Evolutionary conservation across 371 early-diverging fungal species (phyloP).

Genomic region (Rhizopus delemar): DNA sequence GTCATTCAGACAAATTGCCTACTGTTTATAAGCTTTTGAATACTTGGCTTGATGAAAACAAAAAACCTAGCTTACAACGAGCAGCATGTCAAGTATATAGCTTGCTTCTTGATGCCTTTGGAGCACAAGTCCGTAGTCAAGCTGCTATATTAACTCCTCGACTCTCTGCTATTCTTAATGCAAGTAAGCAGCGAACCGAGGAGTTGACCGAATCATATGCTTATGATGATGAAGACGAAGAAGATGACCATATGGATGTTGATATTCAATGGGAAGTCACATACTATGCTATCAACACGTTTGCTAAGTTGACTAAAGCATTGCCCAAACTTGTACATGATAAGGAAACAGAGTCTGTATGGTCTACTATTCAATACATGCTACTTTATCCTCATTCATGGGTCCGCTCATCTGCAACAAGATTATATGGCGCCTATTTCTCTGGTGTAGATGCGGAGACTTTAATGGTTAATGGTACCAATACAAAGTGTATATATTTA

Average conservation of each 20-base stretch:
- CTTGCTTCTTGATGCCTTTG: constrained; percentile 74
- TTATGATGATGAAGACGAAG: constrained; percentile 40
- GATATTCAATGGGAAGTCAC: constrained; percentile 79
- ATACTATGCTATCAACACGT: constrained; percentile 80
- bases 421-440: constrained; percentile 80
- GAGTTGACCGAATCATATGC: constrained; percentile 32
- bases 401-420: constrained; percentile 74
- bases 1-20: constrained; percentile 54
- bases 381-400: constrained; percentile 87
- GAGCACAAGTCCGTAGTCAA: constrained; percentile 58
- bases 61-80: constrained; percentile 63
- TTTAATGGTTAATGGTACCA: constrained; percentile 34
- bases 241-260: constrained; percentile 53
- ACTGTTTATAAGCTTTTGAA: constrained; percentile 64
- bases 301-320: constrained; percentile 63
- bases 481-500: constrained; percentile 38
- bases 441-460: constrained; percentile 62
- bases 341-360: constrained; percentile 44
- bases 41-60: constrained; percentile 70
- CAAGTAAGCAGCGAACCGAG: constrained; percentile 50
- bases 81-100: constrained; percentile 87
- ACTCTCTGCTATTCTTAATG: constrained; percentile 53
- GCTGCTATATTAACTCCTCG: constrained; percentile 52
- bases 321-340: constrained; percentile 58
- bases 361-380: constrained; percentile 62